These are phyloP conservation scores for Allantophomopsis cytisporea DNA, from an alignment of 2,329 filamentous ascomycete genomes.

Conservation along the genomic window DNA sequence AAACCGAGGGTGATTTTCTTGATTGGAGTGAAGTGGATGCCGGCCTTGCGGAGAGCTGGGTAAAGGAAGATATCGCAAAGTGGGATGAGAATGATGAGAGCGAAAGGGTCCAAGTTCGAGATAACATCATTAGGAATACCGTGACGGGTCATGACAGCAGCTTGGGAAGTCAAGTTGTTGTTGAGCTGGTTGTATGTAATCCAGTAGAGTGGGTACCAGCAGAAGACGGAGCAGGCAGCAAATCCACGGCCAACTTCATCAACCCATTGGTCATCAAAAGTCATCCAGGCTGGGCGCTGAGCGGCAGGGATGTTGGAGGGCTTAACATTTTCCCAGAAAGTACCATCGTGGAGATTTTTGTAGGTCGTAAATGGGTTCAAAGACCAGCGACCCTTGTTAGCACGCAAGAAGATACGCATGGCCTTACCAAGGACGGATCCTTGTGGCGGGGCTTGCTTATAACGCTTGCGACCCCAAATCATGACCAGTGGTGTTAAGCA, in stretches of 20 bases:
- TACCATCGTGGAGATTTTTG: conserved; percentile 32
- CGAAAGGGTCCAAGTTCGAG: conserved; percentile 62
- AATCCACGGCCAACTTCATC: conserved; percentile 63
- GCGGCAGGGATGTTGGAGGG: conserved; percentile 44
- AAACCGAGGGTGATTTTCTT: conserved; percentile 65
- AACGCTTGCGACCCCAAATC: conserved; percentile 41
- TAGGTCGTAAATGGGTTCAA: conserved; percentile 45
- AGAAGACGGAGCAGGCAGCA: conserved; percentile 56
- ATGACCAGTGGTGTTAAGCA: conserved; percentile 47
- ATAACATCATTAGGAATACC: conserved; percentile 69
- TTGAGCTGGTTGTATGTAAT: conserved; percentile 46
- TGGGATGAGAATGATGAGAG: conserved; percentile 63
- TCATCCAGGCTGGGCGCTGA: conserved; percentile 59
- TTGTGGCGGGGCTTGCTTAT: conserved; percentile 49
- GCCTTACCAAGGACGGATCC: conserved; percentile 62
- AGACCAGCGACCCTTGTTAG: conserved; percentile 50
- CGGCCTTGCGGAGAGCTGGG: conserved; percentile 47
- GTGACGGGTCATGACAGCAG: conserved; percentile 49
- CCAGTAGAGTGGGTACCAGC: conserved; percentile 38
- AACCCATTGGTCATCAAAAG: conserved; percentile 73
- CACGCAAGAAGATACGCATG: conserved; percentile 42
- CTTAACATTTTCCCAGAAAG: conserved; percentile 56
- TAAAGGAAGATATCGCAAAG: conserved; percentile 58
- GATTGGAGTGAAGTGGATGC: conserved; percentile 59
- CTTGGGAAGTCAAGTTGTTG: conserved; percentile 49